Percentiles rank a stretch among this genome's conserved stretches.
These are phyloP conservation scores for Gossypium ekmanianum DNA, from an alignment of 345 rosid species.

Conservation along the genomic window DNA sequence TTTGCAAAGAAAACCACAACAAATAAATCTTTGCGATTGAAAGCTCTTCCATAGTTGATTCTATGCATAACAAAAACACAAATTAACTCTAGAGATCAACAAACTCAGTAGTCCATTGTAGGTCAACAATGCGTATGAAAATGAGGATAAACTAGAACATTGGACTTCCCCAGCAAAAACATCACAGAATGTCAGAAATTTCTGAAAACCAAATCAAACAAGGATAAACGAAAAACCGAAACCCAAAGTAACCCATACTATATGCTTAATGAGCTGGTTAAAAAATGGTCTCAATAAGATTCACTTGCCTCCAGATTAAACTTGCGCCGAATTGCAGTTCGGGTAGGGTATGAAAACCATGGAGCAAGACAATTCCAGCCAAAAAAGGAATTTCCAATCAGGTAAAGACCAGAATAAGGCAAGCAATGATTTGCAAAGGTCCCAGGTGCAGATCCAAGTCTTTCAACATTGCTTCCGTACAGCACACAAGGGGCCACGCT, in stretches of 20 bases:
- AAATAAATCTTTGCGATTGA: not conserved
- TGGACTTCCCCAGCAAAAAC: not conserved
- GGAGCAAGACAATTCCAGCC: conserved; percentile 89
- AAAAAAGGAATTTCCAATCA: conserved; percentile 57
- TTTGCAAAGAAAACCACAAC: conserved; percentile 5
- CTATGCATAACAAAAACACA: not conserved
- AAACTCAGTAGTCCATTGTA: not conserved
- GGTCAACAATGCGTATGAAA: not conserved
- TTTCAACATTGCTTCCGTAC: conserved; percentile 85
- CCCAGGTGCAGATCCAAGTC: conserved; percentile 72
- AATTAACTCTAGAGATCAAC: not conserved
- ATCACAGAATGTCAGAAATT: not conserved
- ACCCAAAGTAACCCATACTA: not conserved
- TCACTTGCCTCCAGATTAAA: conserved; percentile 85
- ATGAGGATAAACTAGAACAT: not conserved
- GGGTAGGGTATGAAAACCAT: conserved; percentile 70
- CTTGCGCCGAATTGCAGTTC: conserved; percentile 69
- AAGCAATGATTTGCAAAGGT: conserved; percentile 79
- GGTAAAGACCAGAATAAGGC: conserved; percentile 64
- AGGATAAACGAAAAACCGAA: not conserved
- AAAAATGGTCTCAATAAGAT: conserved; percentile 1
- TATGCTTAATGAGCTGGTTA: not conserved
- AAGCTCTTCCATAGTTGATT: not conserved
- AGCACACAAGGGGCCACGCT: conserved; percentile 81
- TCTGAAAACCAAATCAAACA: not conserved